Conservation (phyloP, 768 basidiomycete genomes). For the Gautieria morchelliformis region DNA sequence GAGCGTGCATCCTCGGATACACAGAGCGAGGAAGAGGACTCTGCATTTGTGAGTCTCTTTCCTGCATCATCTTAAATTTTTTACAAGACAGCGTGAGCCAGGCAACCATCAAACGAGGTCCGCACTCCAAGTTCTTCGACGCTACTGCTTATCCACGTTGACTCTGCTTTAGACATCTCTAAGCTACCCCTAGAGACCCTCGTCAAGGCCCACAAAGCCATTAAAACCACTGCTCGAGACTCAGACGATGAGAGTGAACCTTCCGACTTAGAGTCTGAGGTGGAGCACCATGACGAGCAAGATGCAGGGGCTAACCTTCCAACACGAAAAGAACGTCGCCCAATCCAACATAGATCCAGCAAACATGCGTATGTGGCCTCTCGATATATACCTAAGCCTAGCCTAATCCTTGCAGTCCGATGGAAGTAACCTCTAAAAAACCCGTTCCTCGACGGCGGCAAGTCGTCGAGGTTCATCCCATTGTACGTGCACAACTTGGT, state of each 20-base stretch:
- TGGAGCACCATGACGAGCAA: constrained; percentile 23
- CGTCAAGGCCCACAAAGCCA: constrained; percentile 50
- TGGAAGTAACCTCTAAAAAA: constrained; percentile 74
- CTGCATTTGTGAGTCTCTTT: constrained; percentile 10
- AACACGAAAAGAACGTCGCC: constrained; percentile 30
- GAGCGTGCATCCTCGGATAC: constrained; percentile 9
- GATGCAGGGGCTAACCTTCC: constrained; percentile 18
- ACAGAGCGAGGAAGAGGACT: constrained; percentile 10
- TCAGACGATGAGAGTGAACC: constrained; percentile 24
- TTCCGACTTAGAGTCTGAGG: constrained; percentile 12
- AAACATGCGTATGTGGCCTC: constrained; percentile 67
- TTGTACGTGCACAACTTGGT: constrained; percentile 34
- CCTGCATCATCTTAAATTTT: not conserved
- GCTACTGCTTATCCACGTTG: no score
- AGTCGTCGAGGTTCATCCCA: constrained; percentile 57
- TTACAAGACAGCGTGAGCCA: not conserved
- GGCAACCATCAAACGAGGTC: constrained; percentile 6
- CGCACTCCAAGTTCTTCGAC: not conserved
- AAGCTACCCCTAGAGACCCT: constrained; percentile 55
- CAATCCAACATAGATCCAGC: constrained; percentile 47
- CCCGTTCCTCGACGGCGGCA: constrained; percentile 67
- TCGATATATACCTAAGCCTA: not conserved
- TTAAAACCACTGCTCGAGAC: constrained; percentile 29
- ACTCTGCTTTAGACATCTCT: constrained; percentile 38
- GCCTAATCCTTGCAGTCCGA: constrained; percentile 42